These are phyloP conservation scores for Pistacia vera DNA, from an alignment of 345 rosid genomes.

Conservation along the genomic window DNA sequence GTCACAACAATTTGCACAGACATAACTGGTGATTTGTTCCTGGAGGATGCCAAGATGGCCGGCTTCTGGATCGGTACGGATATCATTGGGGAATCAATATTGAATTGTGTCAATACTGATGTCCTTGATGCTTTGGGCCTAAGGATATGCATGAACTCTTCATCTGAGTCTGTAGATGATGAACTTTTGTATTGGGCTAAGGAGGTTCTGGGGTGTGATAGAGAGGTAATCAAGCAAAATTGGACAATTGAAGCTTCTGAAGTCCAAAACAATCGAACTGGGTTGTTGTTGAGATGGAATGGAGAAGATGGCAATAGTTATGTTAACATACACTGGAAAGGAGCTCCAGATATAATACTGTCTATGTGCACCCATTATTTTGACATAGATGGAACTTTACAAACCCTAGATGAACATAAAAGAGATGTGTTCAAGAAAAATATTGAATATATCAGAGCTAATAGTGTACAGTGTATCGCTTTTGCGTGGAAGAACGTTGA, in stretches of 20 bases:
- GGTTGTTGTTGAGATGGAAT: conserved; percentile 1
- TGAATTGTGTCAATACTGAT: not conserved
- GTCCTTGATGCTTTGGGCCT: not conserved
- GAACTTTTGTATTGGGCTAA: conserved; percentile 3
- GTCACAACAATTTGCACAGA: not conserved
- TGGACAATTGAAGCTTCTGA: not conserved
- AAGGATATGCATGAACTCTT: not conserved
- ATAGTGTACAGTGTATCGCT: not conserved
- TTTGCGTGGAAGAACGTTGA: not conserved
- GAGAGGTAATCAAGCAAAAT: conserved; percentile 9
- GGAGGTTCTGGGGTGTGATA: not conserved
- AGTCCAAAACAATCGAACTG: not conserved
- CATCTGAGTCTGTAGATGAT: not conserved
- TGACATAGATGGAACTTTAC: not conserved
- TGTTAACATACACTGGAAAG: not conserved
- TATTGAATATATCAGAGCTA: not conserved
- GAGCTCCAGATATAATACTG: not conserved
- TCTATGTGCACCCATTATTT: conserved; percentile 5
- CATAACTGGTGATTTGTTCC: not conserved
- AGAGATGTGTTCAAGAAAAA: not conserved
- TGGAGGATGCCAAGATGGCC: not conserved
- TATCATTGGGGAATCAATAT: not conserved
- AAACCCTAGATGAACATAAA: not conserved
- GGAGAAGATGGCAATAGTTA: not conserved
- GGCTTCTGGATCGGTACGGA: not conserved